Conservation (phyloP, 345 rosid genomes). For the Carallia pectinifolia region DNA sequence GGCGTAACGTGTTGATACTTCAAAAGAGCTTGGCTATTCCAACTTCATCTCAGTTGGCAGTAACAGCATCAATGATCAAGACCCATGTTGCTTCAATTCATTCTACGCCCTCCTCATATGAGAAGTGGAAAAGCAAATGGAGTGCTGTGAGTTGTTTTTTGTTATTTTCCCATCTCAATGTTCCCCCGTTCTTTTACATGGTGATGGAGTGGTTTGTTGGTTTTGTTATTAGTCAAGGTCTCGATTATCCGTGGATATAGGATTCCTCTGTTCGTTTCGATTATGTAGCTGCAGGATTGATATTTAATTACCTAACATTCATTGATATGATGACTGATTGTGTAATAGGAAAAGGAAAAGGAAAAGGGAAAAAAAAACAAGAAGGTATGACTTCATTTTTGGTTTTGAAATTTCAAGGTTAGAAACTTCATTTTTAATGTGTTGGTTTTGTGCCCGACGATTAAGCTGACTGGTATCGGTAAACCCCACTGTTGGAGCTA, state of each 20-base stretch:
- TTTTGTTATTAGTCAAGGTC: not conserved
- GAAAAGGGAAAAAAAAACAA: too few species aligned
- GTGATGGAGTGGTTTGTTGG: not conserved
- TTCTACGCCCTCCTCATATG: constrained; percentile 41
- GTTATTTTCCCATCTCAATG: not conserved
- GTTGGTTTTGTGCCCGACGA: too few species aligned
- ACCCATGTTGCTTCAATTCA: constrained; percentile 40
- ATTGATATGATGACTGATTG: too few species aligned
- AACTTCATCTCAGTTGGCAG: constrained; percentile 15
- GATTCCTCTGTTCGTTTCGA: not conserved
- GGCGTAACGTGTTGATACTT: constrained; percentile 40
- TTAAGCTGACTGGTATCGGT: too few species aligned
- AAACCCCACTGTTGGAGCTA: too few species aligned
- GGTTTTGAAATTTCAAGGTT: not conserved
- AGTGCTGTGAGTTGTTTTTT: constrained; percentile 38
- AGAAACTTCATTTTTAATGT: not conserved
- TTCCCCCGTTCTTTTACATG: not conserved
- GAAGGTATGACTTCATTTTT: too few species aligned
- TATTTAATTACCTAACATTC: too few species aligned
- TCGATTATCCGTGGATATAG: not conserved
- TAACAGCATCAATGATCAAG: constrained; percentile 6
- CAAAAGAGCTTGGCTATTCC: constrained; percentile 26
- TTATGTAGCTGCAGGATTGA: too few species aligned
- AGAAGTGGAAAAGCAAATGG: constrained; percentile 53
- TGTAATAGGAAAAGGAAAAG: too few species aligned